Evolutionary conservation across 768 basidiomycete species (phyloP).

Genomic region (Kwoniella heveanensis): DNA sequence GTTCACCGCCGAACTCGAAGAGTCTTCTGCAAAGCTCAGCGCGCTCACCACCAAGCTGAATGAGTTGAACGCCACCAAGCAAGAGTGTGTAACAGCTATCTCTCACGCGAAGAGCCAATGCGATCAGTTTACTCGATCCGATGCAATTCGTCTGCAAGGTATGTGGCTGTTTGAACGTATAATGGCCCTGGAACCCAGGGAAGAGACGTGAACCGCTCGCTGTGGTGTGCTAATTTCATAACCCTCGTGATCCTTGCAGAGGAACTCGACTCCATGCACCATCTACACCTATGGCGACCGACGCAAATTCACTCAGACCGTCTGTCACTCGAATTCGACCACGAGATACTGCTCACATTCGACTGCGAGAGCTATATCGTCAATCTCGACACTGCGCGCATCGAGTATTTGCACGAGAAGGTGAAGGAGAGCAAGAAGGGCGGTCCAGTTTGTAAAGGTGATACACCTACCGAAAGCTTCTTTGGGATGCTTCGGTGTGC

Average conservation of each 20-base stretch:
- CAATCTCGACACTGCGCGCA: slow-evolving; percentile 21
- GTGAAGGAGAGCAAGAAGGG: neutral
- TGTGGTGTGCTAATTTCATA: neutral
- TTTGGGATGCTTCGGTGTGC: slow-evolving; percentile 38
- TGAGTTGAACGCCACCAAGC: slow-evolving; percentile 41
- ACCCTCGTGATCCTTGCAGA: slow-evolving; percentile 27
- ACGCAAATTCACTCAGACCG: slow-evolving; percentile 12
- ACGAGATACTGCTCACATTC: slow-evolving; percentile 40
- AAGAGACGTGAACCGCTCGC: too few relatives aligned
- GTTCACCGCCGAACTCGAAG: slow-evolving; percentile 49
- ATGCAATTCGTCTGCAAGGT: slow-evolving; percentile 52
- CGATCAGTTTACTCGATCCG: slow-evolving; percentile 53
- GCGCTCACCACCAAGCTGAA: slow-evolving; percentile 45
- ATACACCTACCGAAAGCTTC: slow-evolving; percentile 29
- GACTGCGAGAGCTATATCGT: slow-evolving; percentile 30
- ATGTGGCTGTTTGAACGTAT: slow-evolving; percentile 27
- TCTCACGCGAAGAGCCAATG: slow-evolving; percentile 45
- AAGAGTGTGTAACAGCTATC: slow-evolving; percentile 43
- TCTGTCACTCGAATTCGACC: slow-evolving; percentile 36
- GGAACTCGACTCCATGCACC: slow-evolving; percentile 50
- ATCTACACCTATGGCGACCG: slow-evolving; percentile 48
- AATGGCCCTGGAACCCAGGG: too few relatives aligned
- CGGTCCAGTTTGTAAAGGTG: slow-evolving; percentile 19
- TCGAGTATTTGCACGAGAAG: slow-evolving; percentile 31
- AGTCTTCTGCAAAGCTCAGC: slow-evolving; percentile 44